These are phyloP conservation scores for Pythium insidiosum DNA, from an alignment of 352 stramenopile species.

Conservation along the genomic window DNA sequence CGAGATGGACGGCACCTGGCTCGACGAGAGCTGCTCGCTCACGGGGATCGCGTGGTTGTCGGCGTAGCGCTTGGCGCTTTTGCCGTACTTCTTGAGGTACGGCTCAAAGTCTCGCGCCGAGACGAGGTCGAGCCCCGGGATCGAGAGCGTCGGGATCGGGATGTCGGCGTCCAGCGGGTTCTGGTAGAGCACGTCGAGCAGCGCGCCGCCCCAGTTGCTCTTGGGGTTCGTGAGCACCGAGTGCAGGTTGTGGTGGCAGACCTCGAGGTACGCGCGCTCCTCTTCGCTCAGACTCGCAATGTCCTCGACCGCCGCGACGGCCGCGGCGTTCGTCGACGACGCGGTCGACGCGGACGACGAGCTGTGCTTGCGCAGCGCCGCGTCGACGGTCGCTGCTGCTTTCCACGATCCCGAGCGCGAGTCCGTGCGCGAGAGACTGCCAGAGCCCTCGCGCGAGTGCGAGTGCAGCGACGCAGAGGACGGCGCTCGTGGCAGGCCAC, in stretches of 20 bases:
- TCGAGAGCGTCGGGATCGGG: slow-evolving; percentile 38
- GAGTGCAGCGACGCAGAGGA: slow-evolving; percentile 25
- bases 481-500: no score
- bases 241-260: slow-evolving; percentile 79
- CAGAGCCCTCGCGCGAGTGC: background rate
- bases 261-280: slow-evolving; percentile 50
- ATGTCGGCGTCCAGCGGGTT: slow-evolving; percentile 59
- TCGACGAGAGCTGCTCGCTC: slow-evolving; percentile 78
- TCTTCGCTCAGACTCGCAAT: slow-evolving; percentile 40
- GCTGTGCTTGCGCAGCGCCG: slow-evolving; percentile 2
- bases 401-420: no score
- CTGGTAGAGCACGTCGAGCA: slow-evolving; percentile 72
- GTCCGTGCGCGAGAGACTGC: slow-evolving; percentile 3
- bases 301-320: slow-evolving; percentile 12
- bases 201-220: slow-evolving; percentile 55
- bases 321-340: background rate
- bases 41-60: slow-evolving; percentile 72
- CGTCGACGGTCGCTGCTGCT: no score
- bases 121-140: slow-evolving; percentile 51
- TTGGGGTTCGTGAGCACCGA: slow-evolving; percentile 81
- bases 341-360: background rate
- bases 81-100: slow-evolving; percentile 67
- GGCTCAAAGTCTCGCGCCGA: slow-evolving; percentile 65
- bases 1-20: slow-evolving; percentile 69
- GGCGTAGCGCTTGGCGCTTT: slow-evolving; percentile 54